Conservation (phyloP, 306 rosid species). For the Quercus parvula region DNA sequence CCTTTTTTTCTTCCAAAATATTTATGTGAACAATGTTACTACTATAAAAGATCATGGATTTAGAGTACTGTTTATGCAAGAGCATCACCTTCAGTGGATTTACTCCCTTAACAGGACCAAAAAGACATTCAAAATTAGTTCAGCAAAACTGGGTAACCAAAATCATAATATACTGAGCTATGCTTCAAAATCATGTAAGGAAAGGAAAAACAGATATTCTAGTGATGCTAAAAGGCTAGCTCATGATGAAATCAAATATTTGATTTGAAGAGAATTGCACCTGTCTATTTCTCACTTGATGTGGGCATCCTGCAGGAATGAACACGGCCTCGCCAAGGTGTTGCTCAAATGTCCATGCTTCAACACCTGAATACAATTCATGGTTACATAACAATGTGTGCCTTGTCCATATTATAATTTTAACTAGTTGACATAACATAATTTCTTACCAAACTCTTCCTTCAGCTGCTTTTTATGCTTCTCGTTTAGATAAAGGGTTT, state of each 20-base stretch:
- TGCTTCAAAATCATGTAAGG: not conserved
- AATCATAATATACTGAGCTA: not conserved
- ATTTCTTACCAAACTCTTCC: constrained; percentile 55
- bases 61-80: no score
- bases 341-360: constrained; percentile 73
- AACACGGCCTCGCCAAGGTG: constrained; percentile 67
- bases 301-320: constrained; percentile 74
- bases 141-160: not conserved
- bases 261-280: constrained; percentile 17
- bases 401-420: not conserved
- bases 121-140: not conserved
- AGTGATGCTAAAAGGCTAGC: not conserved
- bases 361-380: constrained; percentile 42
- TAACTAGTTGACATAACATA: constrained; percentile 5
- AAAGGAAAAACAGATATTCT: not conserved
- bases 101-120: no score
- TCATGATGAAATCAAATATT: not conserved
- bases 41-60: no score
- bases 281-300: constrained; percentile 68
- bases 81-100: no score
- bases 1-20: no score
- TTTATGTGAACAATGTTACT: no score
- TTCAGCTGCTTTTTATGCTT: constrained; percentile 60
- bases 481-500: constrained; percentile 49
- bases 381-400: not conserved